Conservation (phyloP, 169 alveolate species). For the Pseudocohnilembus persalinus region DNA sequence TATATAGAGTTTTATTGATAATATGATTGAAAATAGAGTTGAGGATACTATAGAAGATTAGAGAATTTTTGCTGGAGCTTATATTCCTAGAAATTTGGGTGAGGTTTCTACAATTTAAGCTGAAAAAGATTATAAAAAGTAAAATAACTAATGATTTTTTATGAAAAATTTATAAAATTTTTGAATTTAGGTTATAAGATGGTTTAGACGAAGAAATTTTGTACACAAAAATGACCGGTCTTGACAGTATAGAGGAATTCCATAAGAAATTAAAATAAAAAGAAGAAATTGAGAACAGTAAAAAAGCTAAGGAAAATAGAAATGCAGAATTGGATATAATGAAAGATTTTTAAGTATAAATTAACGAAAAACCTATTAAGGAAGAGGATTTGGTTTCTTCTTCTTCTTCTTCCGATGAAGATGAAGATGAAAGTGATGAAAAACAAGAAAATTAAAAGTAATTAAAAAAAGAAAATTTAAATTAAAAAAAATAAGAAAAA, state of each 20-base stretch:
- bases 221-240: conserved; percentile 18
- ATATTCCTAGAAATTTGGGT: conserved; percentile 70
- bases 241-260: too few species aligned
- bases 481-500: too few species aligned
- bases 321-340: background rate
- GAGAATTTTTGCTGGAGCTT: conserved; percentile 55
- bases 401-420: conserved; percentile 43
- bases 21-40: conserved; percentile 30
- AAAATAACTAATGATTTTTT: conserved; percentile 1
- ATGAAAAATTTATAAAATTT: conserved; percentile 16
- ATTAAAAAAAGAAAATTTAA: too few species aligned
- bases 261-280: background rate
- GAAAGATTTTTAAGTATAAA: background rate
- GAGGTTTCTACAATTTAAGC: conserved; percentile 54
- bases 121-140: conserved; percentile 24
- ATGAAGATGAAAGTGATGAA: conserved; percentile 49
- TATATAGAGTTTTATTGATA: conserved; percentile 28
- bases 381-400: conserved; percentile 10
- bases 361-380: background rate
- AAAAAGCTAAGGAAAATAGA: background rate
- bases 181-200: background rate
- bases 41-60: conserved; percentile 45
- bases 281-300: background rate
- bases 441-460: too few species aligned
- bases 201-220: conserved; percentile 6